Base-by-base conservation (phyloP, 768 basidiomycete species). In the Calocybe cyanea region DNA sequence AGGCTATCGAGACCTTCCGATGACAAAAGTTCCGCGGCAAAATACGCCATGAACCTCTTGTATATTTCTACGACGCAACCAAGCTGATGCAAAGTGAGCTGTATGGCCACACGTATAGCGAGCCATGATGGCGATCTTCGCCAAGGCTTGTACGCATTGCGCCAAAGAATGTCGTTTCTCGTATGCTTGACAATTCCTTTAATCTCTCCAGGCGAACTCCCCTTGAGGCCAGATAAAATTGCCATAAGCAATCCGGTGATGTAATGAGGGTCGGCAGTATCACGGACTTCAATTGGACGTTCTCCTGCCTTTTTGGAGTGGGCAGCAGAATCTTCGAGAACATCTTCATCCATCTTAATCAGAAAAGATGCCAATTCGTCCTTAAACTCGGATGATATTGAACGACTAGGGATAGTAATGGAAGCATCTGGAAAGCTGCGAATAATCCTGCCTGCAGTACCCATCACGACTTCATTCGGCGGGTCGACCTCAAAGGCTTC, bases 401-500 rank as follows among this genome's bases (percentile, higher is more conserved):
- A 38, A 7, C 38, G 20, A 18, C 60, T 48, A 5, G 67, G 62
- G 19, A 79, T 23, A 19, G 63, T 43, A 28, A 75, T 61, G 1
- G 75, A 70, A 4, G 73, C 70, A 0, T 68, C 71, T 14, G 77
- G 78, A 55, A 67, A 79, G 0, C 64, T 66, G n/a, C 70, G 65
- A 4, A 70, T 15, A 2, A 80, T 64, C 43, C 76, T 76, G 25
- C 75, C 75, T 30, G 54, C 50, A 0, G 64, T 41, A 1, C 49
- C 55, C 59, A 74, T 71, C 17, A 80, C 64, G 5, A 48, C 49
- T 9, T 52, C 54, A 2, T 63, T 52, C 18, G 55, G 52, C 0
- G 74, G 66, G 2, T 72, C 71, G 11, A 70, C 62, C 51, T 78
- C 72, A 45, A 80, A 81, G 6, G 59, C 57, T 49, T 79, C 78